A percentile compares a stretch with the other conserved stretches of the same genome.
Conservation (phyloP, 345 rosid species). For the Triadica sebifera region DNA sequence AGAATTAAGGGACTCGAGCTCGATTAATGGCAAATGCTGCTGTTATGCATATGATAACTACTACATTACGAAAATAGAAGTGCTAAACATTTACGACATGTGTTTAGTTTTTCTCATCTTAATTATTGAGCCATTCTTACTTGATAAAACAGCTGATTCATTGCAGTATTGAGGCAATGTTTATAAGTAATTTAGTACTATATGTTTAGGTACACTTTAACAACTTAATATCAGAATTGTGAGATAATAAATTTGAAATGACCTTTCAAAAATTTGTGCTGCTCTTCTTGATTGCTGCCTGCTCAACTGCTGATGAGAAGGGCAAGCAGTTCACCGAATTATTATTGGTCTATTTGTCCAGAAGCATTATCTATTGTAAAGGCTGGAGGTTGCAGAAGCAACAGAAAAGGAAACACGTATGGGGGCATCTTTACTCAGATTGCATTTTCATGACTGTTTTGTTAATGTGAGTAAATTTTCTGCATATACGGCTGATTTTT, state of each 20-base stretch:
- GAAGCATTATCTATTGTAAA: slow-evolving; percentile 24
- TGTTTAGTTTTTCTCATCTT: too few relatives aligned
- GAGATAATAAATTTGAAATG: neutral
- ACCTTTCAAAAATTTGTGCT: neutral
- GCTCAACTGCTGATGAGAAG: neutral
- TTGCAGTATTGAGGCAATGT: too few relatives aligned
- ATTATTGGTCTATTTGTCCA: slow-evolving; percentile 34
- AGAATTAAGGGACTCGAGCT: neutral
- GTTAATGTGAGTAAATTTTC: slow-evolving; percentile 33
- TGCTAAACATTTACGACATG: too few relatives aligned
- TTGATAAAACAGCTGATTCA: too few relatives aligned
- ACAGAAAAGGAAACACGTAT: slow-evolving; percentile 27
- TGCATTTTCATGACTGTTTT: slow-evolving; percentile 52
- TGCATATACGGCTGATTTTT: neutral
- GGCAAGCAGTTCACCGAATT: slow-evolving; percentile 28
- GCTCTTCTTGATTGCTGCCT: slow-evolving; percentile 5
- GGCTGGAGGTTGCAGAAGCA: slow-evolving; percentile 23
- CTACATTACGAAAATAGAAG: neutral
- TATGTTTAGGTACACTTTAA: neutral
- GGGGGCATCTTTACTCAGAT: slow-evolving; percentile 42
- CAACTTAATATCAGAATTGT: neutral
- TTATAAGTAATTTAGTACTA: too few relatives aligned
- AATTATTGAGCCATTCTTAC: too few relatives aligned
- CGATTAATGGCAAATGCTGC: neutral
- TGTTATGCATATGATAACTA: neutral